Evolutionary conservation across 371 early-diverging fungal species (phyloP).

Genomic region (Saksenaea oblongispora): DNA sequence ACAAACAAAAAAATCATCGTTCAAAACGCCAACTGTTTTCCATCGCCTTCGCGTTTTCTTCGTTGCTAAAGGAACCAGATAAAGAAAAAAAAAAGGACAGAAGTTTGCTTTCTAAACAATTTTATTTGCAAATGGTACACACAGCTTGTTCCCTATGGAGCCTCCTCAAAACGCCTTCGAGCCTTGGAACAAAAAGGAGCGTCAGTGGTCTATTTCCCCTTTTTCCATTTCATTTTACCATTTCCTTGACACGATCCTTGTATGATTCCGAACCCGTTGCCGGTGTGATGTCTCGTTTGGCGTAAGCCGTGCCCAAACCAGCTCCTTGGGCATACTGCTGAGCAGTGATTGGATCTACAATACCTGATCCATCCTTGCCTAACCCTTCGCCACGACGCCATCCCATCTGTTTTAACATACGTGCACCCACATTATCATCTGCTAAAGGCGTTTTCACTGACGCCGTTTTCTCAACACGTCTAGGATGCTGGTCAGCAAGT

Average conservation of each 20-base stretch:
- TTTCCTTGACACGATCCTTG: conserved; percentile 23
- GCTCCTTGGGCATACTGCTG: conserved; percentile 41
- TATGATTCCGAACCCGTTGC: conserved; percentile 8
- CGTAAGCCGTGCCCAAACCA: conserved; percentile 31
- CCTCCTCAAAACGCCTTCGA: background rate
- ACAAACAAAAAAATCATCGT: background rate
- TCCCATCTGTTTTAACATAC: conserved; percentile 46
- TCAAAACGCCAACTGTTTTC: no score
- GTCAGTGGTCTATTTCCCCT: background rate
- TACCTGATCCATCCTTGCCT: conserved; percentile 42
- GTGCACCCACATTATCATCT: conserved; percentile 45
- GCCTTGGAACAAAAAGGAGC: background rate
- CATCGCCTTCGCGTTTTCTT: no score
- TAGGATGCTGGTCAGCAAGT: background rate
- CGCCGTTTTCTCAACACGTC: conserved; percentile 18
- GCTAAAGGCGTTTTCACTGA: conserved; percentile 32
- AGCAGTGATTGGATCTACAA: conserved; percentile 43
- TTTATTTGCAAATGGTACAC: background rate
- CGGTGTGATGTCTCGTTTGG: conserved; percentile 10
- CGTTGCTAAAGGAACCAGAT: no score
- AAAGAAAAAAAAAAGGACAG: background rate
- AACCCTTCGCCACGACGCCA: conserved; percentile 50
- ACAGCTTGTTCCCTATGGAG: background rate
- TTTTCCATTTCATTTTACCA: conserved; percentile 9
- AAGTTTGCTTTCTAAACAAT: background rate